Percentiles rank a stretch among this genome's conserved stretches.
These are phyloP conservation scores for Xylariaceae sp. DNA, from an alignment of 2,329 filamentous ascomycete genomes.

Conservation along the genomic window DNA sequence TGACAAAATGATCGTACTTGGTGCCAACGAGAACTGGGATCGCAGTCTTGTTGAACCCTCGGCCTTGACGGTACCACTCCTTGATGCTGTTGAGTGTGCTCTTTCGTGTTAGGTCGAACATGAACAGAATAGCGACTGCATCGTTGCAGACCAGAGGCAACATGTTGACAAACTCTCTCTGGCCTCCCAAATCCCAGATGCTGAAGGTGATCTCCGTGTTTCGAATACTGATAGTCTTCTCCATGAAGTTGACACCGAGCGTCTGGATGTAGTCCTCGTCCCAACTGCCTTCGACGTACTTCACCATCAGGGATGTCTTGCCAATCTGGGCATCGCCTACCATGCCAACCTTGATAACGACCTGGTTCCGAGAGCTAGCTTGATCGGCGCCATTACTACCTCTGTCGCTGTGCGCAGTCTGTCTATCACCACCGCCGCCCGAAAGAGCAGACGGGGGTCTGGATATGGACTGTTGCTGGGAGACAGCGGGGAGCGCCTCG, in stretches of 20 bases:
- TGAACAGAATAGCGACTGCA: slow-evolving; percentile 96
- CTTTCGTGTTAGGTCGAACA: slow-evolving; percentile 98
- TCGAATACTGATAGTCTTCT: slow-evolving; percentile 98
- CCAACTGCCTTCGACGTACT: slow-evolving; percentile 99
- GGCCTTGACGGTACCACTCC: slow-evolving; percentile 97
- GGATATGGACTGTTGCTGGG: slow-evolving; percentile 40
- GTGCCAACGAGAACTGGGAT: slow-evolving; percentile 96
- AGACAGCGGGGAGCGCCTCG: slow-evolving; percentile 43
- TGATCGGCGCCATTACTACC: slow-evolving; percentile 37
- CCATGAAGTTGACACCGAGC: slow-evolving; percentile 98
- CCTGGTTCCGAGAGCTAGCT: slow-evolving; percentile 57
- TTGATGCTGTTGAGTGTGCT: slow-evolving; percentile 99
- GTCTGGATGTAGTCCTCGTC: slow-evolving; percentile 99
- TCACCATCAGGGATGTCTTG: slow-evolving; percentile 99
- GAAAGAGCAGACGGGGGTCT: slow-evolving; percentile 53
- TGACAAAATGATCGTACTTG: slow-evolving; percentile 99
- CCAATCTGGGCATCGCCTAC: slow-evolving; percentile 98
- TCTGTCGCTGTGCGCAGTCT: slow-evolving; percentile 41
- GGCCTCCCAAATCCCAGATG: slow-evolving; percentile 97
- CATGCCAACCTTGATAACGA: slow-evolving; percentile 99
- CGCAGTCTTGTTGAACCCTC: slow-evolving; percentile 99
- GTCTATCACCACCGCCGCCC: slow-evolving; percentile 36
- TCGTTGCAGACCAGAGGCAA: slow-evolving; percentile 98
- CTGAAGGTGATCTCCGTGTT: slow-evolving; percentile 99
- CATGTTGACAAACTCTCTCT: slow-evolving; percentile 99